Base-by-base conservation (phyloP, 225 moss, liverwort and hornwort genomes). In the Neckera pumila region DNA sequence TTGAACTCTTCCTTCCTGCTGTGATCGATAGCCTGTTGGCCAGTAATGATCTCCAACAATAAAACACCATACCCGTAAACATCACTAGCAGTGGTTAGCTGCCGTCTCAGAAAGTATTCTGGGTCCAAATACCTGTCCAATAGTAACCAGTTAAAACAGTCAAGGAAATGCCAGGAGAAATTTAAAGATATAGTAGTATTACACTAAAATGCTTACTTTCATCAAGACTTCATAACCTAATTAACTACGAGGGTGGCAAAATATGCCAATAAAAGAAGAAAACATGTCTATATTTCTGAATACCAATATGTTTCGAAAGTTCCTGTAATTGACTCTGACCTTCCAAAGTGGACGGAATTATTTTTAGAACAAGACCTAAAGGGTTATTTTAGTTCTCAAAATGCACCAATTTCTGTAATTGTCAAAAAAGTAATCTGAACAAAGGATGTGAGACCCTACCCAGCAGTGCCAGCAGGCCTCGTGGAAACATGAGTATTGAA, bases 1-100 rank as follows among this genome's bases (percentile, higher is more conserved):
- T 94, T 94, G 33, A 88, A 94, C 65, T 93, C 94, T 64, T 93
- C 93, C 78, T 90, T 85, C 38, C 94, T 86, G 58, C 77, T 91
- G 64, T 94, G 93, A 88, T 94, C 94, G 57, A 94, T 93, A 67
- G 90, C 93, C 79, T 89, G 72, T 84, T 94, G 93, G 36, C 94
- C 94, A 42, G 94, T 93, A 33, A 94, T 88, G 66, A 94, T 91
- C 90, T 94, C 94, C 70, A 94, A 75, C 64, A 93, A 72, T 6
- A 94, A 84, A 72, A 94, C 90, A 26, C 94, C 94, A 42, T 92
- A 94, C 14, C 93, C 93, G 86, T 94, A 94, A n/a, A 94, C 94
- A 69, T 94, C 94, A 86, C 94, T 94, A 40, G 93, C 94, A 63
- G 94, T 93, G 22, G 89, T 89, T 59, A 94, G 80, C 62, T 91